Evolutionary conservation across 352 stramenopile species (phyloP), one percentile per base, ranked within the genome.

Genomic region (Phytophthora fragariaefolia): DNA sequence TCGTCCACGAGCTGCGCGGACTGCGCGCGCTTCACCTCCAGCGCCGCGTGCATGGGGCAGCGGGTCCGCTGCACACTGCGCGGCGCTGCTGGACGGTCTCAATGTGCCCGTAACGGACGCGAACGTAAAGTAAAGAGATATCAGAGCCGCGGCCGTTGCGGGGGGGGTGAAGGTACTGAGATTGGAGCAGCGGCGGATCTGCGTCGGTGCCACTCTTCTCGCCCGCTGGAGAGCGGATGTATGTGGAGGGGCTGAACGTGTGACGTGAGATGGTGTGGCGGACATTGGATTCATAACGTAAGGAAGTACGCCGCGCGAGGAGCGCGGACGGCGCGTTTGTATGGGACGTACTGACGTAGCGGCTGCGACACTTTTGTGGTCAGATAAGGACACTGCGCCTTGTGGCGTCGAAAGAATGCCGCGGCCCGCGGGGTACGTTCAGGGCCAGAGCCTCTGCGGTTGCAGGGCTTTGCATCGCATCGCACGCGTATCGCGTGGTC

Each of bases 361-460:
- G 49, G 48, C 20, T 71, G 64, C 57, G 57, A 71, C 64, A 71
- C 55, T 66, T 38, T 71, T 74, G 66, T 70, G 60, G 66, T 71
- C 63, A 71, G 61, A 69, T 57, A 69, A 58, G 58, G 46, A 51
- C 47, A 66, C 24, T 51, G 7, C 34, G 45, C 34, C 53, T 53
- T 63, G 67, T 70, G 60, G 46, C 20, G 66, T 70, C 60, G 59
- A 49, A 40, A 52, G 24, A 53, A 47, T 53, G 13, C 15, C 3
- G 22, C 13, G 43, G 55, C 34, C 34, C 49, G 45, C 34, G 24
- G 9, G 26, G 40, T 23, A 51, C 40, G 13, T 43, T 43, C 6
- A 36, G 13, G 13, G 17, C 34, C 18, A 12, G 34, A 17, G 34
- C 13, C 34, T 42, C 34, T 42, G 3, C 30, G 13, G 10, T 15